phyloP scores from a whole-genome alignment of 2,329 filamentous ascomycete genomes.

The Beauveria pseudobassiana region DNA sequence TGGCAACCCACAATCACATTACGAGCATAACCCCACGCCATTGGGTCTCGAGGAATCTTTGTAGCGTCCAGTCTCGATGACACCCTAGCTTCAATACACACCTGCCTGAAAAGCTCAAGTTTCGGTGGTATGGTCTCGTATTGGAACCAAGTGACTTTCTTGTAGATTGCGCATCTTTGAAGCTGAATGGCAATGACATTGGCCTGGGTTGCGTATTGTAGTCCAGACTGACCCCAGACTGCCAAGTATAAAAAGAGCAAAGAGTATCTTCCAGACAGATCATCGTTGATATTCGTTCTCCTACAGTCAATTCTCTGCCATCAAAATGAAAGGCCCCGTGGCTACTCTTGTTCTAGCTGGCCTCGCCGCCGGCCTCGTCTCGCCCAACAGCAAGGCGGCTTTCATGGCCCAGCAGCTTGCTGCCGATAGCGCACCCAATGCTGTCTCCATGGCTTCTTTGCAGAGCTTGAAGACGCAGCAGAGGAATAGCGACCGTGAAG shows the following conservation, averaged over 20 bases:
- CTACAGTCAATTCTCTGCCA: neutral
- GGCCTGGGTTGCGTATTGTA: neutral
- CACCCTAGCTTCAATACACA: neutral
- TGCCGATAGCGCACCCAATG: constrained; percentile 5
- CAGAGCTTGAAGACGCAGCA: neutral
- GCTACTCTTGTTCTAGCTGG: constrained; percentile 4
- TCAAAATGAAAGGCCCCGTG: neutral
- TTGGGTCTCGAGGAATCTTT: neutral
- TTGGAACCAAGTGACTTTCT: neutral
- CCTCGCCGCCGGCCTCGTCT: neutral
- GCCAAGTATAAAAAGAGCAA: neutral
- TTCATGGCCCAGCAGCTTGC: neutral
- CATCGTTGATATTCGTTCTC: neutral
- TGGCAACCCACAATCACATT: neutral
- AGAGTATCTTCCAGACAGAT: no score
- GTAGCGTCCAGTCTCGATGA: neutral
- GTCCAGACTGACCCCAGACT: neutral
- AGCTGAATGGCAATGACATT: neutral
- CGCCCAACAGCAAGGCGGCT: neutral
- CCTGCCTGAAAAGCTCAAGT: constrained; percentile 3
- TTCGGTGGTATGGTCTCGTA: neutral
- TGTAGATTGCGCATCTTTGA: neutral
- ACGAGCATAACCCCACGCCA: neutral
- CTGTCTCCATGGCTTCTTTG: neutral
- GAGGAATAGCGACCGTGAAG: neutral